Conservation (phyloP, 371 early-diverging fungal species). For the Chytridium lagenaria region DNA sequence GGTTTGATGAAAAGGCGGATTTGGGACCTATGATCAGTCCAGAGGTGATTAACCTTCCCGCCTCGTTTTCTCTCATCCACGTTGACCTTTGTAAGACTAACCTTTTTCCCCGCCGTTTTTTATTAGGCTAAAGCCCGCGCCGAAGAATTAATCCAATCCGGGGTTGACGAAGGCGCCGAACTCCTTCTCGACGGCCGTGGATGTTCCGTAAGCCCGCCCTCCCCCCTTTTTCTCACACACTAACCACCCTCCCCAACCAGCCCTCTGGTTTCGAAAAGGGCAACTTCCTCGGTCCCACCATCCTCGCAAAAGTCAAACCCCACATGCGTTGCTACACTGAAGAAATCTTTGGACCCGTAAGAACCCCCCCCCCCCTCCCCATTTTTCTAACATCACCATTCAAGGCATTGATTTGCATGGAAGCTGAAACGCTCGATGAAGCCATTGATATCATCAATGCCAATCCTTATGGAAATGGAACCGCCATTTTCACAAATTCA, state of each 20-base stretch:
- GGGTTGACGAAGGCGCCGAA: constrained; percentile 87
- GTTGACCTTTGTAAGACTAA: constrained; percentile 5
- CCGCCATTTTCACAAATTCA: constrained; percentile 90
- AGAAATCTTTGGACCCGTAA: constrained; percentile 95
- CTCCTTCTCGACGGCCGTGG: constrained; percentile 91
- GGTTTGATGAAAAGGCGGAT: constrained; percentile 87
- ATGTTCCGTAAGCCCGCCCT: too few relatives aligned
- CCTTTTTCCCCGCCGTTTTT: background rate
- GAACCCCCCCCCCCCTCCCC: background rate
- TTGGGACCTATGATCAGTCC: constrained; percentile 91
- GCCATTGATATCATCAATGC: constrained; percentile 90
- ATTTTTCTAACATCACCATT: too few relatives aligned
- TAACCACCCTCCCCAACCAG: too few relatives aligned
- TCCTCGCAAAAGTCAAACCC: constrained; percentile 79
- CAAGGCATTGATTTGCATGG: constrained; percentile 77
- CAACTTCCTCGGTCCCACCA: constrained; percentile 94
- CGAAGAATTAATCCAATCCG: constrained; percentile 80
- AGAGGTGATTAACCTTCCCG: too few relatives aligned
- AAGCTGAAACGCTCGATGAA: constrained; percentile 87
- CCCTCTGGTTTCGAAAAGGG: constrained; percentile 72
- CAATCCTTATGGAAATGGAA: constrained; percentile 95
- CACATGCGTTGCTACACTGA: constrained; percentile 93
- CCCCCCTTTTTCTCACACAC: too few relatives aligned
- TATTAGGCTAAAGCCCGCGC: constrained; percentile 79
- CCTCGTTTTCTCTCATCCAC: too few relatives aligned